These are phyloP conservation scores for Aspergillus vadensis DNA, from an alignment of 2,329 filamentous ascomycete genomes.

Conservation along the genomic window DNA sequence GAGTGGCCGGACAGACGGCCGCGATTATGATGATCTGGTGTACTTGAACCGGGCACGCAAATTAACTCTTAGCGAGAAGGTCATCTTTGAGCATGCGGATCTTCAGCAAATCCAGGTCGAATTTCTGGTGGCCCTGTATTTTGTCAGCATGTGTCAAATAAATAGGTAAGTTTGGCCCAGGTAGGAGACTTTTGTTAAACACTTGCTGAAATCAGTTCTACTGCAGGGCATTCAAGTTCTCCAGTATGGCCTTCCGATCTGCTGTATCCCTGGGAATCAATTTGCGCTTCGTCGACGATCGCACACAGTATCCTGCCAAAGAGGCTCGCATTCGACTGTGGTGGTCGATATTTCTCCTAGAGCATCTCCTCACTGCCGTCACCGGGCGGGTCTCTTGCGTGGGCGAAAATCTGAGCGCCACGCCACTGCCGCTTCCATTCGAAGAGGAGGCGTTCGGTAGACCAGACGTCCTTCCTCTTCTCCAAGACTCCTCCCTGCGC, in stretches of 20 bases:
- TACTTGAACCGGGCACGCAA: conserved; percentile 46
- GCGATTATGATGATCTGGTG: conserved; percentile 39
- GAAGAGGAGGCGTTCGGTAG: conserved; percentile 40
- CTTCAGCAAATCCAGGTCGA: conserved; percentile 48
- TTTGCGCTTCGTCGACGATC: conserved; percentile 40
- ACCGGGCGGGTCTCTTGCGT: conserved; percentile 46
- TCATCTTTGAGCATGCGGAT: conserved; percentile 44
- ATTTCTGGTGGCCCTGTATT: conserved; percentile 43
- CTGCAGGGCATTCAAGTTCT: conserved; percentile 44
- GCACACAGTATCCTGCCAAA: conserved; percentile 39
- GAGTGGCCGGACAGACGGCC: conserved; percentile 17
- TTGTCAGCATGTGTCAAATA: conserved; percentile 43
- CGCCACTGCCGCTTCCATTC: conserved; percentile 39
- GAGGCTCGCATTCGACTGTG: conserved; percentile 46
- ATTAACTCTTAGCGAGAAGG: conserved; percentile 37
- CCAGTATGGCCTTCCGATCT: conserved; percentile 43
- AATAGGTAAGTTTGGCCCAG: conserved; percentile 37
- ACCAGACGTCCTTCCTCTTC: conserved; percentile 27
- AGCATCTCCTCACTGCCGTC: conserved; percentile 45
- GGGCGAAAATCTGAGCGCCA: conserved; percentile 40
- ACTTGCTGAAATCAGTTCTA: background rate
- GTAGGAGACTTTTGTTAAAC: background rate
- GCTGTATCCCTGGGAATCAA: conserved; percentile 46
- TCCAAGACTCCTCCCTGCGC: conserved; percentile 26
- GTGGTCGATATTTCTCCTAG: conserved; percentile 47